Percentiles rank a stretch among this genome's conserved stretches.
Evolutionary conservation across 345 rosid genomes (phyloP).

Genomic region (Camelina laxa): DNA sequence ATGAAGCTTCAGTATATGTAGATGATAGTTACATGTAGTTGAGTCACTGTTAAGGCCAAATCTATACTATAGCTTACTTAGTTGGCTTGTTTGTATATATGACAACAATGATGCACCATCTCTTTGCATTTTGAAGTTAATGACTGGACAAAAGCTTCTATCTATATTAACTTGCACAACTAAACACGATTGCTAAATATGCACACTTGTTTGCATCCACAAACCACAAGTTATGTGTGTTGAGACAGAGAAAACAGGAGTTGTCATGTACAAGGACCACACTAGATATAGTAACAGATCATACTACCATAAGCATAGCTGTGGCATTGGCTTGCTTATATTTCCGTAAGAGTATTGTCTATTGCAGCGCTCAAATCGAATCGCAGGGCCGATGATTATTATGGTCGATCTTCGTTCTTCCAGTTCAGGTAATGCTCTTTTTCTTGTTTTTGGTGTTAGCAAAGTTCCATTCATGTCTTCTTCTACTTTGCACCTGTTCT

Average conservation of each 20-base stretch:
- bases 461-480: constrained; percentile 30
- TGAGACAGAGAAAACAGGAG: constrained; percentile 16
- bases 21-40: neutral
- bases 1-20: neutral
- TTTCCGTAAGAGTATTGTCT: neutral
- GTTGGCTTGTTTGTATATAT: neutral
- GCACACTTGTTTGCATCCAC: constrained; percentile 36
- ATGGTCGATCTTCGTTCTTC: constrained; percentile 8
- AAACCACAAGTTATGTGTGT: constrained; percentile 17
- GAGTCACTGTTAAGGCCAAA: neutral
- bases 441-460: constrained; percentile 16
- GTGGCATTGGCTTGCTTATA: constrained; percentile 17
- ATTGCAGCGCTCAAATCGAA: neutral
- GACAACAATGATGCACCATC: neutral
- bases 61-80: too few relatives aligned
- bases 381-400: neutral
- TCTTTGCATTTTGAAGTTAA: neutral
- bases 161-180: constrained; percentile 16
- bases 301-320: constrained; percentile 26
- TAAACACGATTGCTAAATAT: constrained; percentile 29
- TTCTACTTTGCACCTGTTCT: constrained; percentile 24
- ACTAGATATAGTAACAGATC: constrained; percentile 24
- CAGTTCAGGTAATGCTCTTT: constrained; percentile 9
- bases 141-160: neutral
- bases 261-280: constrained; percentile 29